Evolutionary conservation across 108 stramenopile genomes (phyloP).

Genomic region (Stephanodiscus minutulus): DNA sequence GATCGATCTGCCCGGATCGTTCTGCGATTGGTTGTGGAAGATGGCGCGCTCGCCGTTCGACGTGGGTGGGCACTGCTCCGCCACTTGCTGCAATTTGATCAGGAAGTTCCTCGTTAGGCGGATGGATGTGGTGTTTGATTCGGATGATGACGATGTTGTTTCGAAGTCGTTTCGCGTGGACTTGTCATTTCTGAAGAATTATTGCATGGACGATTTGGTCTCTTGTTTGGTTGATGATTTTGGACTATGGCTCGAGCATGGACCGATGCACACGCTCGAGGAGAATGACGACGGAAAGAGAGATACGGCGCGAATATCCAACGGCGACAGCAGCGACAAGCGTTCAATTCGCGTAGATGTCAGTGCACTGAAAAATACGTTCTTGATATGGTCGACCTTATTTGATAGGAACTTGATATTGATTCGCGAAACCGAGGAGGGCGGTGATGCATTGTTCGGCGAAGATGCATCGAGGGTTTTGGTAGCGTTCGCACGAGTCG

Average conservation of each 20-base stretch:
- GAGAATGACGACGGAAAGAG: slow-evolving; percentile 22
- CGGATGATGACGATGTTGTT: background rate
- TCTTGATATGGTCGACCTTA: slow-evolving; percentile 29
- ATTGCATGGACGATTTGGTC: slow-evolving; percentile 29
- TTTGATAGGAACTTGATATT: slow-evolving; percentile 27
- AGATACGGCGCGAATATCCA: slow-evolving; percentile 14
- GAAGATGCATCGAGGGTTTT: slow-evolving; percentile 33
- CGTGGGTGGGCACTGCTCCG: background rate
- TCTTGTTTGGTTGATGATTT: slow-evolving; percentile 34
- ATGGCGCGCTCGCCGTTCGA: slow-evolving; percentile 31
- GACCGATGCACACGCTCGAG: background rate
- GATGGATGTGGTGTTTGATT: slow-evolving; percentile 11
- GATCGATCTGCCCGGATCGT: slow-evolving; percentile 23
- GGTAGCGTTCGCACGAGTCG: slow-evolving; percentile 29
- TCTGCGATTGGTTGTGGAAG: slow-evolving; percentile 48
- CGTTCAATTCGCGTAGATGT: slow-evolving; percentile 10
- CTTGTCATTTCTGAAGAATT: slow-evolving; percentile 23
- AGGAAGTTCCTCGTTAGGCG: slow-evolving; percentile 16
- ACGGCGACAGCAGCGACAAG: background rate
- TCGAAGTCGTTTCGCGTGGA: slow-evolving; percentile 12
- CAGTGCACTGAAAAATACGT: slow-evolving; percentile 26
- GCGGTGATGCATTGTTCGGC: background rate
- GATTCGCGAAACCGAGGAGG: slow-evolving; percentile 13
- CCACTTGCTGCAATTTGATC: slow-evolving; percentile 23
- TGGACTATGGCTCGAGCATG: slow-evolving; percentile 33